A percentile compares a stretch with the other conserved stretches of the same genome.
Evolutionary conservation across 148 eudicot genomes (phyloP).

Genomic region (Fagopyrum tataricum): DNA sequence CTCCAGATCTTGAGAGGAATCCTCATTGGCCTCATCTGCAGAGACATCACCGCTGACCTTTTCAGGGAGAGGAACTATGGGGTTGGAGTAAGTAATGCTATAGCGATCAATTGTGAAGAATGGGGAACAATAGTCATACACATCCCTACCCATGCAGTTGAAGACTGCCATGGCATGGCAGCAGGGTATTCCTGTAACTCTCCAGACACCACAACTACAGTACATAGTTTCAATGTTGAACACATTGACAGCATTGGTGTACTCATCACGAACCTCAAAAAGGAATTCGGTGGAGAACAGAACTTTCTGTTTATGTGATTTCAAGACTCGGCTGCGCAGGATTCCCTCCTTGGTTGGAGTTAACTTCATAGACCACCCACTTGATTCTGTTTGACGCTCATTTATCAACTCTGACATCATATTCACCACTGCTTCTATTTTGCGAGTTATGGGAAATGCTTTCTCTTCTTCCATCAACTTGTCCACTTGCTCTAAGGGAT

Average conservation of each 20-base stretch:
- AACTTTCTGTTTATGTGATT: constrained; percentile 8
- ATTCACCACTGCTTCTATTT: constrained; percentile 1
- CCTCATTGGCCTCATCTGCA: not conserved
- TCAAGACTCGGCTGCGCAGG: constrained; percentile 5
- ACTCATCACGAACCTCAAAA: constrained; percentile 12
- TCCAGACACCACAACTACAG: constrained; percentile 11
- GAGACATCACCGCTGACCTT: constrained; percentile 18
- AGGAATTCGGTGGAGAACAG: constrained; percentile 9
- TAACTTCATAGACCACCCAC: constrained; percentile 1
- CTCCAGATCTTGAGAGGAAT: not conserved
- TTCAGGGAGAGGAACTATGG: constrained; percentile 37
- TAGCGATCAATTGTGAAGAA: constrained; percentile 27
- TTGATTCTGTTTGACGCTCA: constrained; percentile 10
- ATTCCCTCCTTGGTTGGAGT: constrained; percentile 11
- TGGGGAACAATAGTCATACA: constrained; percentile 14
- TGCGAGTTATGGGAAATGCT: constrained; percentile 14
- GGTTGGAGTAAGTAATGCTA: constrained; percentile 35
- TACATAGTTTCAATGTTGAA: constrained; percentile 9
- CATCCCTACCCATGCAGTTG: constrained; percentile 4
- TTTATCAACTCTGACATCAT: constrained; percentile 7
- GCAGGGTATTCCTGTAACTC: constrained; percentile 13
- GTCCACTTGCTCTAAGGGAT: constrained; percentile 3
- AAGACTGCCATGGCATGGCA: constrained; percentile 10
- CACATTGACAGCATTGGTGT: constrained; percentile 7
- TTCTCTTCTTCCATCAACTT: constrained; percentile 13